Evolutionary conservation across 2,329 filamentous ascomycete species (phyloP), one percentile per base, ranked within the genome.

Genomic region (Fusarium begoniae): DNA sequence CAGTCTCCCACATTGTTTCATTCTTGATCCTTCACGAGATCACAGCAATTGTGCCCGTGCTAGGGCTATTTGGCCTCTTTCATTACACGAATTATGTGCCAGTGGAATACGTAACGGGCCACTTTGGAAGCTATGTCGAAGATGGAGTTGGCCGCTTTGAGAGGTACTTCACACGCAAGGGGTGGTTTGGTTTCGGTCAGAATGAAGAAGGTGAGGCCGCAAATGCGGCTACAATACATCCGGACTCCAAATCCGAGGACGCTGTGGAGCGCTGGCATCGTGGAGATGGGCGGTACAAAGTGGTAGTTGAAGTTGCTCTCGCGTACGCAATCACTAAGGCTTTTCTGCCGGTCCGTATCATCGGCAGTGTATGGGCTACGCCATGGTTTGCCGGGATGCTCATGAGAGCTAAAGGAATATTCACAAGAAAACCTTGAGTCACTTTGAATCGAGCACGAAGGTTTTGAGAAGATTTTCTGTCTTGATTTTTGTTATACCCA

Each of bases 21-120:
- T 99, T 99, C 81, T 86, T 98, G 17, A 85, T 98, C 44, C 88
- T 99, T 1, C 96, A 99, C 85, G 96, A 99, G 82, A 81, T 98
- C 50, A 98, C 96, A 2, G 96, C 96, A 15, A 84, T 98, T 17
- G 82, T 96, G 3, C 96, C 96, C 0, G 83, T 98, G 0, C 81
- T 97, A 44, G 92, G 89, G 0, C 87, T 98, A 3, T 91, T 93
- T 28, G 91, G 88, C 2, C 81, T 90, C 4, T 98, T 99, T 82
- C 94, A 98, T 83, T 95, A 94, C 80, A 90, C 90, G 4, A 86
- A 91, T 70, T 93, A 92, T 87, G 87, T 94, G 35, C 95, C 96
- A 0, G 78, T 89, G 22, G 79, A 80, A 51, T 88, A 87, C 79
- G 83, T 89, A 75, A 82, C 84, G 50, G 82, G 83, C 26, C 84